Conservation (phyloP, 2,329 filamentous ascomycete genomes). For the Claviceps humidiphila region DNA sequence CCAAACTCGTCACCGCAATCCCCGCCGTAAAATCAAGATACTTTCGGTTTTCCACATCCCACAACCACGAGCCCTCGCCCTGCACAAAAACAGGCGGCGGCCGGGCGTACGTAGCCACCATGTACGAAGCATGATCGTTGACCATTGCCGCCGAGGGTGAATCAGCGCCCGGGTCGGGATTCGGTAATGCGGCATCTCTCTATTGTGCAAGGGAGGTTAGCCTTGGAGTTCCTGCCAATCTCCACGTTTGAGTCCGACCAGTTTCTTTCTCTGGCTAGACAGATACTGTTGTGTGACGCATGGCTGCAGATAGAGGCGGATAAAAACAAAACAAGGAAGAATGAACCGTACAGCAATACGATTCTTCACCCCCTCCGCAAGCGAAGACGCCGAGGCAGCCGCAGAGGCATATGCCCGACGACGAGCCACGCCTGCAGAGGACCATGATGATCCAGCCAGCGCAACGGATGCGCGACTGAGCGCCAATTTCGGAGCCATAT, state of each 20-base stretch:
- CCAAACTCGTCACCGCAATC: constrained; percentile 87
- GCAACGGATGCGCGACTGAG: constrained; percentile 24
- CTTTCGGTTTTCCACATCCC: constrained; percentile 75
- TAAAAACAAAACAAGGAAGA: too few relatives aligned
- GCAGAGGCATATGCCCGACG: constrained; percentile 7
- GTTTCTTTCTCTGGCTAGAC: too few relatives aligned
- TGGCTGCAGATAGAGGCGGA: background rate
- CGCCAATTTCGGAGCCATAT: constrained; percentile 27
- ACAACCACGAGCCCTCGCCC: constrained; percentile 77
- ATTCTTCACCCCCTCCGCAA: constrained; percentile 20
- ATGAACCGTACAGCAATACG: constrained; percentile 19
- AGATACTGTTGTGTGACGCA: too few relatives aligned
- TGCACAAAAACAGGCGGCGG: constrained; percentile 81
- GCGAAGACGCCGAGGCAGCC: constrained; percentile 21
- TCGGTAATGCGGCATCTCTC: constrained; percentile 33
- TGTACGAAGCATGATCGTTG: constrained; percentile 65
- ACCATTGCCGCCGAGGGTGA: constrained; percentile 66
- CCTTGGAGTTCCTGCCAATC: too few relatives aligned
- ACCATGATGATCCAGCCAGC: constrained; percentile 12
- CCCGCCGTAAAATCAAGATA: constrained; percentile 94
- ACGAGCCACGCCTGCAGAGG: background rate
- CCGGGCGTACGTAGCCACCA: constrained; percentile 91
- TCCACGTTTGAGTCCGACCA: too few relatives aligned
- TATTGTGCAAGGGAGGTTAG: background rate
- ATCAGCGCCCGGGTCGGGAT: constrained; percentile 59